Percentiles rank a stretch among this genome's conserved stretches.
Conservation (phyloP, 2,329 filamentous ascomycete species). For the Diaporthe helianthi region DNA sequence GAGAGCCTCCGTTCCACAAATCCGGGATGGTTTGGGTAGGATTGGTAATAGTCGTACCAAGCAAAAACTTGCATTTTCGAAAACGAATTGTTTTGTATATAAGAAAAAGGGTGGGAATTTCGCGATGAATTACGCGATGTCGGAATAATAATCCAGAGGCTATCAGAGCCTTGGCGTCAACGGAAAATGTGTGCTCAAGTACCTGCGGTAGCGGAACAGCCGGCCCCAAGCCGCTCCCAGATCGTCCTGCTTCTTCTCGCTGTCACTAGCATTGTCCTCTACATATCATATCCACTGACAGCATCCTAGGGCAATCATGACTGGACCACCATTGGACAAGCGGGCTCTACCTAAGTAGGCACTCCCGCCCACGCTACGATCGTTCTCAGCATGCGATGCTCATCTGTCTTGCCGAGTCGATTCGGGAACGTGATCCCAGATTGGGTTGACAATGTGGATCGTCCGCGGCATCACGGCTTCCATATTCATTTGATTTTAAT, state of each 20-base stretch:
- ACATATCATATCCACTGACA: background rate
- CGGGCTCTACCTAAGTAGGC: too few relatives aligned
- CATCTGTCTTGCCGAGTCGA: slow-evolving; percentile 1
- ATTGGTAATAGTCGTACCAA: background rate
- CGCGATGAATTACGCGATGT: background rate
- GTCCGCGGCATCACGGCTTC: background rate
- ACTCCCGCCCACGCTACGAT: background rate
- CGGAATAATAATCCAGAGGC: background rate
- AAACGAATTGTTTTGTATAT: background rate
- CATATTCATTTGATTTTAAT: slow-evolving; percentile 17
- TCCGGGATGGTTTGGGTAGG: background rate
- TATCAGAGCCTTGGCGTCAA: background rate
- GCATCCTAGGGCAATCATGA: too few relatives aligned
- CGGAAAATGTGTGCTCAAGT: too few relatives aligned
- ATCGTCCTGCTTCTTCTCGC: background rate
- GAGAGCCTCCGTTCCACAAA: slow-evolving; percentile 5
- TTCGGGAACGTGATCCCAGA: background rate
- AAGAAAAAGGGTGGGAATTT: too few relatives aligned
- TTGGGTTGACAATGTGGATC: background rate
- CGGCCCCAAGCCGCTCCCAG: background rate
- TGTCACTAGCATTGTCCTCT: background rate
- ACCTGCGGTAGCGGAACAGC: background rate
- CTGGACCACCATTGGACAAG: background rate
- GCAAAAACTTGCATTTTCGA: background rate
- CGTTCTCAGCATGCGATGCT: background rate